A percentile compares a stretch with the other conserved stretches of the same genome.
Conservation (phyloP, 495 filamentous ascomycete species). For the Podospora anserina region DNA sequence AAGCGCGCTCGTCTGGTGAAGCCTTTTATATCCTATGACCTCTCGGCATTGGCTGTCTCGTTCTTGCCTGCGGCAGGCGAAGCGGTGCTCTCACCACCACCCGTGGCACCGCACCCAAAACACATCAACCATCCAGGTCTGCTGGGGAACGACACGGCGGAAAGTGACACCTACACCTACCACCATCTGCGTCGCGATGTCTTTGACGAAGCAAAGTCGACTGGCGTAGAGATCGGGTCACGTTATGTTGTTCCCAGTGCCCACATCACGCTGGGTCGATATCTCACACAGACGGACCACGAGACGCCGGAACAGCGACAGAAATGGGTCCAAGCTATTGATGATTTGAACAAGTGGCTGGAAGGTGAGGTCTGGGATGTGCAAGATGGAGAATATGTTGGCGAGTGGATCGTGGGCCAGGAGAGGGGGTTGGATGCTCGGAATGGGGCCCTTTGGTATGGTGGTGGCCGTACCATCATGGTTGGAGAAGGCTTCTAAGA, state of each 20-base stretch:
- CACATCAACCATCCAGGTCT: slow-evolving; percentile 18
- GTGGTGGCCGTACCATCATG: slow-evolving; percentile 63
- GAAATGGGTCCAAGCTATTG: slow-evolving; percentile 62
- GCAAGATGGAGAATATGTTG: slow-evolving; percentile 36
- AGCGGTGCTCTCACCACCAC: slow-evolving; percentile 37
- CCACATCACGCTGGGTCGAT: slow-evolving; percentile 83
- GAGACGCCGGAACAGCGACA: slow-evolving; percentile 48
- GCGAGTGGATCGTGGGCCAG: slow-evolving; percentile 73
- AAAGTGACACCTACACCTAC: slow-evolving; percentile 69
- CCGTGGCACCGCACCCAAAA: slow-evolving; percentile 28
- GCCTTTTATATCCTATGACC: slow-evolving; percentile 80
- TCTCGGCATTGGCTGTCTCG: slow-evolving; percentile 76
- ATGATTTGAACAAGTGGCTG: slow-evolving; percentile 72
- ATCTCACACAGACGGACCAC: slow-evolving; percentile 57
- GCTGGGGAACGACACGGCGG: slow-evolving; percentile 4
- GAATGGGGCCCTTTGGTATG: slow-evolving; percentile 77
- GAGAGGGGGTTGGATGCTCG: slow-evolving; percentile 70
- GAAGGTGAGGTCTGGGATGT: slow-evolving; percentile 63
- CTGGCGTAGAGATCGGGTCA: slow-evolving; percentile 61
- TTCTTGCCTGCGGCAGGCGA: slow-evolving; percentile 75
- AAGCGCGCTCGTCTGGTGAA: slow-evolving; percentile 72
- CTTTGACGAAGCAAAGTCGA: slow-evolving; percentile 53
- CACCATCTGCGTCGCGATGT: slow-evolving; percentile 85
- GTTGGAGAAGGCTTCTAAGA: slow-evolving; percentile 59
- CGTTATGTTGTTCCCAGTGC: slow-evolving; percentile 84